A percentile compares a stretch with the other conserved stretches of the same genome.
Evolutionary conservation across 371 early-diverging fungal genomes (phyloP).

Genomic region (Vavraia culicis): DNA sequence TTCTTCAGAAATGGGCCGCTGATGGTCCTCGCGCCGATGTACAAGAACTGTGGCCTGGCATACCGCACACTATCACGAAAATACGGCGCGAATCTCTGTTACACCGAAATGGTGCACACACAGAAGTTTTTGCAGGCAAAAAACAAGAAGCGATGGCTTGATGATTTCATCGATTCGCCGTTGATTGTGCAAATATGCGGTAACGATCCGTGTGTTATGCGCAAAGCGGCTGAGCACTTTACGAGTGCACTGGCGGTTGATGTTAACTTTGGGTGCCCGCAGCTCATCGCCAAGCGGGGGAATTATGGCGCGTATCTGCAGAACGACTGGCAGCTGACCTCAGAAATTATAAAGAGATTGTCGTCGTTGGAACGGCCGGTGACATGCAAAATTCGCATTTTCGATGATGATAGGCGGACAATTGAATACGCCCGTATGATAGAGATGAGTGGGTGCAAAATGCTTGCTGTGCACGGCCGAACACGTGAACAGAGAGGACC

Average conservation of each 20-base stretch:
- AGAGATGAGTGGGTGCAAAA: slow-evolving; percentile 56
- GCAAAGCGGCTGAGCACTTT: slow-evolving; percentile 57
- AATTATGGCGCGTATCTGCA: slow-evolving; percentile 78
- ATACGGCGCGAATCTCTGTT: slow-evolving; percentile 72
- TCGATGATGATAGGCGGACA: slow-evolving; percentile 64
- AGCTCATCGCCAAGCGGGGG: slow-evolving; percentile 73
- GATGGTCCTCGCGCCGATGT: too few relatives aligned
- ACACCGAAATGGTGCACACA: slow-evolving; percentile 96
- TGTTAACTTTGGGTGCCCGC: slow-evolving; percentile 87
- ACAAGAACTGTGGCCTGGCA: slow-evolving; percentile 64
- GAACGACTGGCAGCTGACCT: slow-evolving; percentile 60
- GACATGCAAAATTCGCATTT: slow-evolving; percentile 84
- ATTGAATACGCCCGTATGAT: slow-evolving; percentile 83
- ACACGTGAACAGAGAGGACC: slow-evolving; percentile 81
- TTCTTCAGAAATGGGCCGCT: too few relatives aligned
- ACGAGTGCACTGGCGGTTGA: slow-evolving; percentile 91
- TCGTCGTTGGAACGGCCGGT: slow-evolving; percentile 69
- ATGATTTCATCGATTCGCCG: slow-evolving; percentile 64
- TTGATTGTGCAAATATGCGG: slow-evolving; percentile 90
- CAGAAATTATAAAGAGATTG: slow-evolving; percentile 48
- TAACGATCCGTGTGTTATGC: slow-evolving; percentile 63
- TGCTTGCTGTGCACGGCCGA: slow-evolving; percentile 83
- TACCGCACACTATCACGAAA: slow-evolving; percentile 69
- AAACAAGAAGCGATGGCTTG: slow-evolving; percentile 25
- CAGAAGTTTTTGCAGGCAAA: slow-evolving; percentile 51